Conservation (phyloP, 371 early-diverging fungal genomes). For the Choanephora cucurbitarum region DNA sequence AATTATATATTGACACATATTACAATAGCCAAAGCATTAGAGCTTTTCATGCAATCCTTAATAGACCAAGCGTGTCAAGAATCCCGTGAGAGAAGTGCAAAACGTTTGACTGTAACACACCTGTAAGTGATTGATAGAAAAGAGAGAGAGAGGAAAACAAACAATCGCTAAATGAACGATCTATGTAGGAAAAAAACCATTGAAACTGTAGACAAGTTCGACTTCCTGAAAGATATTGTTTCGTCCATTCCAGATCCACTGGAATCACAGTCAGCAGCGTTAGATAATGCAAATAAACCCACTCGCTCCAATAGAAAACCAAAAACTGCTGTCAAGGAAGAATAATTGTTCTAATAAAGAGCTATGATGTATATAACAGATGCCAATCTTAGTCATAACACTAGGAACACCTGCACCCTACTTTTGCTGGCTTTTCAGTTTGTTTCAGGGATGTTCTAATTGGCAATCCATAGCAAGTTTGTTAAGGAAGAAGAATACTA, state of each 20-base stretch:
- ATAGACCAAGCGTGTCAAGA: constrained; percentile 87
- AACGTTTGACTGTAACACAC: constrained; percentile 84
- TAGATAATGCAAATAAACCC: constrained; percentile 15
- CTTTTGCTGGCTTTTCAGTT: too few species aligned
- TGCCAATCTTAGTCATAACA: too few species aligned
- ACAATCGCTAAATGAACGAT: background rate
- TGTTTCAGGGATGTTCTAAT: too few species aligned
- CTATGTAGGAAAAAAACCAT: constrained; percentile 81
- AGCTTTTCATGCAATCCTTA: constrained; percentile 91
- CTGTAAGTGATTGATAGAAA: constrained; percentile 56
- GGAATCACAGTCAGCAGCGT: constrained; percentile 22
- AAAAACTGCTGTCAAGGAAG: constrained; percentile 14
- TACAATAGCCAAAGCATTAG: constrained; percentile 83
- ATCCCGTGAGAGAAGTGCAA: constrained; percentile 76
- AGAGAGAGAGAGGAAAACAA: background rate
- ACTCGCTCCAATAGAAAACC: constrained; percentile 28
- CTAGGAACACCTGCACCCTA: too few species aligned
- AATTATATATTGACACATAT: constrained; percentile 11
- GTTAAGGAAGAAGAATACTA: too few species aligned
- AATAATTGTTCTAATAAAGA: constrained; percentile 4
- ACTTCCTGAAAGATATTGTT: constrained; percentile 91
- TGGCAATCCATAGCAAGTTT: too few species aligned
- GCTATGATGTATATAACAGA: background rate
- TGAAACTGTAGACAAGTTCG: constrained; percentile 83
- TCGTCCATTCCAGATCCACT: constrained; percentile 83